phyloP scores from a whole-genome alignment of 176 grass and related monocot genomes.

The Metroxylon sagu region DNA sequence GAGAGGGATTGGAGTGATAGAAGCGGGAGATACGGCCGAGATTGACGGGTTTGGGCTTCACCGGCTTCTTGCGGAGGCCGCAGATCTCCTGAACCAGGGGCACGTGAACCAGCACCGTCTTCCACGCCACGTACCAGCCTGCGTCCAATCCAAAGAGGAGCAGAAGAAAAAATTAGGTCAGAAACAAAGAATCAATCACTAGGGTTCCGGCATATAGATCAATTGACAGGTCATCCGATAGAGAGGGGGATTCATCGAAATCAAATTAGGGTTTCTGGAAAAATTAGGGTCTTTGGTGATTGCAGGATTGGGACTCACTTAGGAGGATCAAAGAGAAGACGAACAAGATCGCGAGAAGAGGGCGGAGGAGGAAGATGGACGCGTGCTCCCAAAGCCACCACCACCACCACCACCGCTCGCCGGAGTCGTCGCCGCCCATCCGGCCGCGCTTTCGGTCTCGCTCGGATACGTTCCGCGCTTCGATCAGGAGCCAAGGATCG shows the following conservation, averaged over 20 bases:
- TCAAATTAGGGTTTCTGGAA: too few relatives aligned
- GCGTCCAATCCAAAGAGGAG: conserved; percentile 14
- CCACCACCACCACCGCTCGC: conserved; percentile 9
- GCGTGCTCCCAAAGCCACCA: conserved; percentile 35
- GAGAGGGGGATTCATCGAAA: too few relatives aligned
- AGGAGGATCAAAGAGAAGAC: conserved; percentile 61
- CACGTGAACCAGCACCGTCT: conserved; percentile 86
- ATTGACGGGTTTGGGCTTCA: conserved; percentile 63
- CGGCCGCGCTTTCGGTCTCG: too few relatives aligned
- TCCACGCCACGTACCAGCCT: conserved; percentile 99
- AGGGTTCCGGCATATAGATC: neutral
- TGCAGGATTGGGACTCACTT: conserved; percentile 27
- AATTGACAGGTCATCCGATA: neutral
- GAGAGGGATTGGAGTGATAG: conserved; percentile 35
- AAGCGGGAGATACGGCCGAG: conserved; percentile 49
- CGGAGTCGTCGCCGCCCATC: too few relatives aligned
- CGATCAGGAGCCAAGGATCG: too few relatives aligned
- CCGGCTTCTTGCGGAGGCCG: conserved; percentile 66
- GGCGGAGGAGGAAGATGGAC: conserved; percentile 50
- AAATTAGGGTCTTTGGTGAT: neutral
- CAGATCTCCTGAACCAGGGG: conserved; percentile 90
- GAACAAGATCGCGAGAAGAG: conserved; percentile 59
- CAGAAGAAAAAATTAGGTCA: neutral
- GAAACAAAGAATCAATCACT: neutral
- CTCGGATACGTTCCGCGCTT: too few relatives aligned